Conservation (phyloP, 768 basidiomycete genomes). For the Multifurca ochricompacta region DNA sequence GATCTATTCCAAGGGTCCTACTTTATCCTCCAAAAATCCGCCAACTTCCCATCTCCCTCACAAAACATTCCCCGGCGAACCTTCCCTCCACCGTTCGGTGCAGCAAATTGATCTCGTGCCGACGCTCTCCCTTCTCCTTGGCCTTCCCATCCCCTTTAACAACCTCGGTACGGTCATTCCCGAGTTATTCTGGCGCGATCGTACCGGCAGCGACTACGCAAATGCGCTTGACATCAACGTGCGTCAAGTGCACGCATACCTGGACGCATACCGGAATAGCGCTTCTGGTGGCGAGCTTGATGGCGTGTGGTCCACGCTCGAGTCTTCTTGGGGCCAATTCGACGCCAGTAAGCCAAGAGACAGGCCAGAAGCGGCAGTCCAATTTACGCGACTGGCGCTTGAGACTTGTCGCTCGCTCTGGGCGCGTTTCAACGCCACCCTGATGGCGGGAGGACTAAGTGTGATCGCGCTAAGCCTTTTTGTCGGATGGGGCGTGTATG, state of each 20-base stretch:
- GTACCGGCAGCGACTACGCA: conserved; percentile 34
- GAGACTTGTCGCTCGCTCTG: conserved; percentile 75
- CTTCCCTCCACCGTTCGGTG: conserved; percentile 49
- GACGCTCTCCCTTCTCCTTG: conserved; percentile 79
- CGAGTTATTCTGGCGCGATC: conserved; percentile 69
- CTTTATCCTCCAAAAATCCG: conserved; percentile 33
- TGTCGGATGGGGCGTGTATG: conserved; percentile 50
- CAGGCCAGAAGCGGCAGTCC: conserved; percentile 26
- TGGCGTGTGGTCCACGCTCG: conserved; percentile 48
- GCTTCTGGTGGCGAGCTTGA: conserved; percentile 69
- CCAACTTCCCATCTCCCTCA: conserved; percentile 42
- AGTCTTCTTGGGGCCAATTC: conserved; percentile 21
- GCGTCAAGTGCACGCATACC: conserved; percentile 66
- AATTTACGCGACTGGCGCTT: conserved; percentile 57
- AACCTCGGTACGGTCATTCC: conserved; percentile 90
- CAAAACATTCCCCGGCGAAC: conserved; percentile 53
- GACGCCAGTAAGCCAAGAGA: neutral
- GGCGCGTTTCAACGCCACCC: conserved; percentile 84
- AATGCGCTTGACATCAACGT: conserved; percentile 64
- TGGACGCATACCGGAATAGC: conserved; percentile 67
- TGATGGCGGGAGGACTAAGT: conserved; percentile 67
- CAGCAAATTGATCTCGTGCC: conserved; percentile 95
- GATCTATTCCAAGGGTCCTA: conserved; percentile 78
- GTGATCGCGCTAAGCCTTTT: conserved; percentile 51
- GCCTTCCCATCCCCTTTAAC: conserved; percentile 91